phyloP scores from a whole-genome alignment of 192 early-diverging fungal species.

The Coemansia furcata region DNA sequence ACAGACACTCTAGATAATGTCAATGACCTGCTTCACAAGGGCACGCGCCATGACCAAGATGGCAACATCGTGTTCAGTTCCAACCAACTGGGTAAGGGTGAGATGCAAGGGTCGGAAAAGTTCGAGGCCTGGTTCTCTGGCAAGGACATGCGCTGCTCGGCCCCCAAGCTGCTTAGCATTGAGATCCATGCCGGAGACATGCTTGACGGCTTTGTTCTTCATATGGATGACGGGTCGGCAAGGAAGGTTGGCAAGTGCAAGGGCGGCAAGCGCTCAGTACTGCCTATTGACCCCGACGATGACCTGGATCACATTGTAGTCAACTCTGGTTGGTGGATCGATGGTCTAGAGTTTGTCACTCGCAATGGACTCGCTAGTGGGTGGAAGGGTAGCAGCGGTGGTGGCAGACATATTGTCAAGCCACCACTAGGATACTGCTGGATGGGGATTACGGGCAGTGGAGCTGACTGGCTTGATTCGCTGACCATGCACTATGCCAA shows the following conservation, averaged over 20 bases:
- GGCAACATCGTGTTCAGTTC: constrained; percentile 28
- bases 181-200: constrained; percentile 50
- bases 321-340: constrained; percentile 59
- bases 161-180: constrained; percentile 25
- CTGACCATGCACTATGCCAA: constrained; percentile 55
- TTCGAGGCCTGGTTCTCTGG: constrained; percentile 29
- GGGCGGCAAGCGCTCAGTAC: constrained; percentile 34
- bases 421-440: constrained; percentile 55
- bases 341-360: constrained; percentile 60
- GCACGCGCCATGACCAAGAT: constrained; percentile 9
- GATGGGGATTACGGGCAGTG: constrained; percentile 58
- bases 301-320: constrained; percentile 52
- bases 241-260: constrained; percentile 44
- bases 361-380: constrained; percentile 49
- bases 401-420: constrained; percentile 43
- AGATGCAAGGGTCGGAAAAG: constrained; percentile 34
- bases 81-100: constrained; percentile 38
- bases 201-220: constrained; percentile 55
- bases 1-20: constrained; percentile 25
- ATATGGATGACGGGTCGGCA: constrained; percentile 47
- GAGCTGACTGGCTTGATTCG: constrained; percentile 55
- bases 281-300: constrained; percentile 51
- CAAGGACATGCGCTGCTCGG: constrained; percentile 14
- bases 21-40: constrained; percentile 1
- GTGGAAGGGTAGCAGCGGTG: constrained; percentile 61